Conservation (phyloP, 2,329 filamentous ascomycete species). For the Aspergillus brasiliensis region DNA sequence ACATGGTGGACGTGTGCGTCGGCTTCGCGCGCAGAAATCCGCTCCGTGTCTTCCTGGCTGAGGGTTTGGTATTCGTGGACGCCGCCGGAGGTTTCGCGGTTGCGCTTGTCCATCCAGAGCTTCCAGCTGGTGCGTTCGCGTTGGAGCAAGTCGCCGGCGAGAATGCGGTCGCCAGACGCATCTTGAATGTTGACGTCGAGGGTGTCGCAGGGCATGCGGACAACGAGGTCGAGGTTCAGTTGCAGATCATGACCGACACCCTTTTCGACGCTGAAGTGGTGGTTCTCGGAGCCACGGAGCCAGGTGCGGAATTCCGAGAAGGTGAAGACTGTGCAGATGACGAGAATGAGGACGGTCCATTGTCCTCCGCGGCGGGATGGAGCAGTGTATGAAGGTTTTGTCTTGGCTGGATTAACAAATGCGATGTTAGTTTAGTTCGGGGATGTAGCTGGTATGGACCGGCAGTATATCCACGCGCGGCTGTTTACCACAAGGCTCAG, state of each 20-base stretch:
- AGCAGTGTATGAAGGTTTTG: conserved; percentile 88
- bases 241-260: conserved; percentile 84
- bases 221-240: conserved; percentile 92
- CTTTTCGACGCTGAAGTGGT: conserved; percentile 93
- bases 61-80: conserved; percentile 59
- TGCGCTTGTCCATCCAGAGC: conserved; percentile 75
- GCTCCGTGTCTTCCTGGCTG: conserved; percentile 64
- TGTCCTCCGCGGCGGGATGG: conserved; percentile 84
- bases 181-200: conserved; percentile 98
- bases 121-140: conserved; percentile 78
- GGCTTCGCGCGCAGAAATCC: conserved; percentile 52
- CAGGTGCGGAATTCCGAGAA: conserved; percentile 78
- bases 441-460: not conserved
- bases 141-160: conserved; percentile 73
- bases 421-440: conserved; percentile 13
- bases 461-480: not conserved
- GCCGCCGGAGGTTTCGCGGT: conserved; percentile 58
- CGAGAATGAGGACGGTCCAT: conserved; percentile 82
- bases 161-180: conserved; percentile 85
- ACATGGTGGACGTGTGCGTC: conserved; percentile 94
- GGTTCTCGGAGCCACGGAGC: conserved; percentile 80
- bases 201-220: conserved; percentile 83
- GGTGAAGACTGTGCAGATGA: conserved; percentile 73
- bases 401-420: conserved; percentile 69
- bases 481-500: not conserved